Conservation (phyloP, 192 early-diverging fungal genomes). For the Gigaspora rosea region DNA sequence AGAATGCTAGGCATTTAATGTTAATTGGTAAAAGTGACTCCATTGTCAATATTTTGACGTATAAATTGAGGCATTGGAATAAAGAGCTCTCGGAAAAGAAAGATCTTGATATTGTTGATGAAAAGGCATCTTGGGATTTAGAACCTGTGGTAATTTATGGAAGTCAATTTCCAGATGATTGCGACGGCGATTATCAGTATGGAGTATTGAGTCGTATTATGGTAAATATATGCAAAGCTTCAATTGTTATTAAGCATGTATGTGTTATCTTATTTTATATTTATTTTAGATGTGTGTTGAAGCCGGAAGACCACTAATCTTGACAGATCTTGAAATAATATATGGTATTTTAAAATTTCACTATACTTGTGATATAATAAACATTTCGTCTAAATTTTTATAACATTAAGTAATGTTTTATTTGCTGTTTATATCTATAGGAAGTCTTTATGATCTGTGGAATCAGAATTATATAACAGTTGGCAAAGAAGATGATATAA, state of each 20-base stretch:
- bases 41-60: slow-evolving; percentile 23
- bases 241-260: not conserved
- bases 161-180: slow-evolving; percentile 29
- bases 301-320: slow-evolving; percentile 23
- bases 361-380: no score
- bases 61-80: not conserved
- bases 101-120: no score
- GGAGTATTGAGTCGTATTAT: slow-evolving; percentile 25
- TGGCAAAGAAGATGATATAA: not conserved
- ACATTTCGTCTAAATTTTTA: not conserved
- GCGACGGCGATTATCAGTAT: not conserved
- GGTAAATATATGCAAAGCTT: not conserved
- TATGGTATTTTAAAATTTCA: slow-evolving; percentile 7
- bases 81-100: no score
- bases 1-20: slow-evolving; percentile 20
- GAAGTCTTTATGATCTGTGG: slow-evolving; percentile 32
- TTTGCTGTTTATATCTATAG: not conserved
- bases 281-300: slow-evolving; percentile 28
- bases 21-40: slow-evolving; percentile 31
- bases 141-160: slow-evolving; percentile 29
- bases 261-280: no score
- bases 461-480: slow-evolving; percentile 28
- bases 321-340: slow-evolving; percentile 25
- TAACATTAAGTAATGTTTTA: no score
- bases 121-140: not conserved